A percentile compares a stretch with the other conserved stretches of the same genome.
These are phyloP conservation scores for Tylopilus sp. DNA, from an alignment of 768 basidiomycete species.

Conservation along the genomic window DNA sequence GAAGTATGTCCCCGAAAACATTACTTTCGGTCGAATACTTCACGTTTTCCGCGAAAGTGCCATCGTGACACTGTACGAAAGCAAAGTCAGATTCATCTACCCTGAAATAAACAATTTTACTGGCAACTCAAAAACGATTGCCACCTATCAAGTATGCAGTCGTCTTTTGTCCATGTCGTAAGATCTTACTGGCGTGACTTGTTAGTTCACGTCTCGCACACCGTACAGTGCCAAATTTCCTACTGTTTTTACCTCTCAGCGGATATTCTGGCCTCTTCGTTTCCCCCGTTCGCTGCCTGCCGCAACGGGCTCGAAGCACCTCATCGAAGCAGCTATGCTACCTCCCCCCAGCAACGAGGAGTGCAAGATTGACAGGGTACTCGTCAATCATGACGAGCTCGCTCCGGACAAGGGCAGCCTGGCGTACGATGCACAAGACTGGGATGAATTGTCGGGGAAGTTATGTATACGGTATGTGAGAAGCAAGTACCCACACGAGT, in stretches of 20 bases:
- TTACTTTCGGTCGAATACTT: slow-evolving; percentile 28
- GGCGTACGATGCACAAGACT: slow-evolving; percentile 27
- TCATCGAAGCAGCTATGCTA: slow-evolving; percentile 22
- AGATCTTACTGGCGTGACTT: not conserved
- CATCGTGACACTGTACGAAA: slow-evolving; percentile 25
- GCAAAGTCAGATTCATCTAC: slow-evolving; percentile 24
- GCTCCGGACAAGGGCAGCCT: slow-evolving; percentile 5
- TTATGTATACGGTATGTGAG: slow-evolving; percentile 24
- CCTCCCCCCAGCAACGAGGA: slow-evolving; percentile 15
- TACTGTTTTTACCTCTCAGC: slow-evolving; percentile 24
- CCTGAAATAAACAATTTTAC: slow-evolving; percentile 22
- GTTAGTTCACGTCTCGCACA: slow-evolving; percentile 18
- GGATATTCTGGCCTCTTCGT: slow-evolving; percentile 28
- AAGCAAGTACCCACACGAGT: slow-evolving; percentile 22
- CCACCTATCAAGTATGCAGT: slow-evolving; percentile 19
- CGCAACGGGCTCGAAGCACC: slow-evolving; percentile 10
- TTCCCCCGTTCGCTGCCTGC: slow-evolving; percentile 8
- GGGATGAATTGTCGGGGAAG: slow-evolving; percentile 30
- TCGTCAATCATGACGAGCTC: slow-evolving; percentile 24
- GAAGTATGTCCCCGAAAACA: slow-evolving; percentile 17
- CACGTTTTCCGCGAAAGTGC: slow-evolving; percentile 26
- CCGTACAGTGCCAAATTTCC: slow-evolving; percentile 19
- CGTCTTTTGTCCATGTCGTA: not conserved
- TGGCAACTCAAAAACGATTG: slow-evolving; percentile 12
- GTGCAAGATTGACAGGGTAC: slow-evolving; percentile 15